Percentiles rank a stretch among this genome's conserved stretches.
Evolutionary conservation across 805 yeast genomes (phyloP).

Genomic region (Candida koratica): DNA sequence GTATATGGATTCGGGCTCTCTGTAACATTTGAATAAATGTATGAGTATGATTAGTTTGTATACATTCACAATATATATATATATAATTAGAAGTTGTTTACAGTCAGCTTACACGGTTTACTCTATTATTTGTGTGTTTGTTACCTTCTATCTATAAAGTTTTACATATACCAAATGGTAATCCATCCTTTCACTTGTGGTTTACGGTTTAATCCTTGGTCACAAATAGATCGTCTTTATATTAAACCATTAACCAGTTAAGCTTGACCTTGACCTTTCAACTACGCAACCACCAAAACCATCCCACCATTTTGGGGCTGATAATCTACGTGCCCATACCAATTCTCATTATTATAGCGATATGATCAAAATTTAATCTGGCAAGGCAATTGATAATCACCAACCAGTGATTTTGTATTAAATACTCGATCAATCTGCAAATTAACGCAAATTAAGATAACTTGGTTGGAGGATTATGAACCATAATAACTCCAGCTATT

Average conservation of each 20-base stretch:
- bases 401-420: constrained; percentile 1
- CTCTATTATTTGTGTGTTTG: too few species aligned
- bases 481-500: constrained; percentile 18
- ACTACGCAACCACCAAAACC: too few species aligned
- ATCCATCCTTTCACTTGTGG: too few species aligned
- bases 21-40: constrained; percentile 7
- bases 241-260: too few species aligned
- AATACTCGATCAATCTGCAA: constrained; percentile 4
- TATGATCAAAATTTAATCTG: constrained; percentile 3
- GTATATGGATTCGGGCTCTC: too few species aligned
- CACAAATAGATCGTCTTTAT: too few species aligned
- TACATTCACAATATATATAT: constrained; percentile 9
- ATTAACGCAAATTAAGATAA: neutral
- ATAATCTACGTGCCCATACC: neutral
- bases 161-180: too few species aligned
- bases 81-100: constrained; percentile 5
- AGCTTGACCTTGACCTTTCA: too few species aligned
- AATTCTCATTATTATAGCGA: neutral
- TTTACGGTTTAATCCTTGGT: too few species aligned
- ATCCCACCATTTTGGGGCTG: too few species aligned
- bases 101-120: too few species aligned
- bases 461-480: constrained; percentile 11
- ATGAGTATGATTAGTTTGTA: constrained; percentile 12
- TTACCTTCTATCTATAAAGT: too few species aligned
- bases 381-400: constrained; percentile 3